Evolutionary conservation across 257 asterid genomes (phyloP).

Genomic region (Fraxinus excelsior): DNA sequence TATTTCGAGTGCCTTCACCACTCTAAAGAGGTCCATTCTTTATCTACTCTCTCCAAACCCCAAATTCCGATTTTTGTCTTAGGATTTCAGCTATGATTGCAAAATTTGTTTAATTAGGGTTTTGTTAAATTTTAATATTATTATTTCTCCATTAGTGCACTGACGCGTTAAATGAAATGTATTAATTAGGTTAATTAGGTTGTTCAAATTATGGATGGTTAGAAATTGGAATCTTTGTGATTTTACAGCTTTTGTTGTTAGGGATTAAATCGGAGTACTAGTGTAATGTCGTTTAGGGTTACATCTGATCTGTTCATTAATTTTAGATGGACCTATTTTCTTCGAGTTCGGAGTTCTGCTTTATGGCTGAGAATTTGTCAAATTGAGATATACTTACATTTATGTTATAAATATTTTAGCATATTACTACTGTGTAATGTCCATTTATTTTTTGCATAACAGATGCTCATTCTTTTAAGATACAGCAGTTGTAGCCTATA

Average conservation of each 20-base stretch:
- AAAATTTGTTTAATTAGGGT: neutral
- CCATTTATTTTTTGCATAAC: neutral
- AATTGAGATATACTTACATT: neutral
- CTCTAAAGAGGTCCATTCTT: slow-evolving; percentile 73
- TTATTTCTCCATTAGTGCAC: neutral
- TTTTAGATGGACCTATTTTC: neutral
- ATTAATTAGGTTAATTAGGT: neutral
- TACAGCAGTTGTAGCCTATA: neutral
- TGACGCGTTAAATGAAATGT: neutral
- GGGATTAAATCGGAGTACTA: neutral
- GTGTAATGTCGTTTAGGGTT: neutral
- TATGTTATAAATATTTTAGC: neutral
- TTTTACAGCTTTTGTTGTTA: neutral
- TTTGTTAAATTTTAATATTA: neutral
- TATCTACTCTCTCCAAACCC: neutral
- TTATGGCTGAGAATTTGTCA: neutral
- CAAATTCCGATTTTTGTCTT: neutral
- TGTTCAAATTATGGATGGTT: neutral
- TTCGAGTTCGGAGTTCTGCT: neutral
- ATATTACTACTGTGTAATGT: neutral
- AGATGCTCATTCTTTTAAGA: neutral
- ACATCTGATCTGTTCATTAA: neutral
- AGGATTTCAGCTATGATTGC: neutral
- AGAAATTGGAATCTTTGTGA: neutral
- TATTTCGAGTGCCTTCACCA: slow-evolving; percentile 97